Conservation (phyloP, 169 alveolate genomes). For the Besnoitia besnoiti region DNA sequence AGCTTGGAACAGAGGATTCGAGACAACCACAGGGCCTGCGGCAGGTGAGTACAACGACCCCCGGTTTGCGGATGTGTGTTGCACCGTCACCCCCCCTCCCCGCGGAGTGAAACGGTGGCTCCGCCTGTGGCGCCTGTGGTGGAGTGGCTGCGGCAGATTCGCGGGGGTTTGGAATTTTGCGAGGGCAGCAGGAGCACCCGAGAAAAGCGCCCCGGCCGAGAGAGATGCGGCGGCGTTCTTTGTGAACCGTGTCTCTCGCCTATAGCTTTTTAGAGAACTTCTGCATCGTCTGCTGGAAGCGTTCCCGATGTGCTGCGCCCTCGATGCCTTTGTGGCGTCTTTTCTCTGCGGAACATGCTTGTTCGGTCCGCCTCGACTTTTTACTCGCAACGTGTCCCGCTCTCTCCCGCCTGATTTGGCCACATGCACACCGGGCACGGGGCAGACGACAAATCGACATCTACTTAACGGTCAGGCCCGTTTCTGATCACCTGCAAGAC, state of each 20-base stretch:
- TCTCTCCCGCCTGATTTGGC: neutral
- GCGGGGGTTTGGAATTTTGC: neutral
- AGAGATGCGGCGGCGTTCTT: neutral
- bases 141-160: conserved; percentile 6
- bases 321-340: neutral
- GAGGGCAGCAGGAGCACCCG: conserved; percentile 8
- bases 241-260: neutral
- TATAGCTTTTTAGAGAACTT: neutral
- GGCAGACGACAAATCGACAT: neutral
- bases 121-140: neutral
- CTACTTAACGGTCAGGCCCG: neutral
- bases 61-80: no score
- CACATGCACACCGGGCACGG: conserved; percentile 14
- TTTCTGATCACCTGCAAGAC: neutral
- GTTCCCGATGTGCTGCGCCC: neutral
- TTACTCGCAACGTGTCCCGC: neutral
- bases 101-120: no score
- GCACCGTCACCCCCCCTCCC: no score
- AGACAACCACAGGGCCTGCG: no score
- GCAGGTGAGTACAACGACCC: no score
- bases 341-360: neutral
- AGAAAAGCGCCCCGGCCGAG: neutral
- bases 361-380: neutral
- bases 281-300: neutral
- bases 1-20: no score